These are phyloP conservation scores for Talaromyces sp. DNA, from an alignment of 2,329 filamentous ascomycete genomes.

Conservation along the genomic window DNA sequence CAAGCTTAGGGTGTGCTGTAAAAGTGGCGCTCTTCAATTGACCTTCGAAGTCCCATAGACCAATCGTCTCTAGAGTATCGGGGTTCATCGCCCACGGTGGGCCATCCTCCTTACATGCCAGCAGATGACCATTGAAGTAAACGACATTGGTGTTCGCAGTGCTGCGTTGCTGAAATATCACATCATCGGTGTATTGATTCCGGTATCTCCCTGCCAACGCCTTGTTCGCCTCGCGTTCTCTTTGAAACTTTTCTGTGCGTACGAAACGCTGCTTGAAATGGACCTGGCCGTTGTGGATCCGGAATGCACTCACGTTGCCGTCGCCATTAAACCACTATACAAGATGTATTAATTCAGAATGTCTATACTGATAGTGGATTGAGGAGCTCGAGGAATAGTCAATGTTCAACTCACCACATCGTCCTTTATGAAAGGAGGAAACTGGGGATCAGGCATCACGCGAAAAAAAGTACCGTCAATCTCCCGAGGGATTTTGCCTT, in stretches of 20 bases:
- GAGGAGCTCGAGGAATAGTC: no score
- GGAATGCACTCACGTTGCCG: conserved; percentile 44
- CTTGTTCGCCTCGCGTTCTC: conserved; percentile 41
- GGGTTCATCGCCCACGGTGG: conserved; percentile 56
- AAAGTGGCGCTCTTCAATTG: conserved; percentile 53
- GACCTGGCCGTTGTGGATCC: conserved; percentile 36
- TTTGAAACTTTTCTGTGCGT: conserved; percentile 44
- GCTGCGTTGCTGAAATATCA: conserved; percentile 5
- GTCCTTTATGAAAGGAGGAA: conserved; percentile 37
- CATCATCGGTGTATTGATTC: conserved; percentile 28
- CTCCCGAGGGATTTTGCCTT: conserved; percentile 47
- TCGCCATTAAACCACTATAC: conserved; percentile 47
- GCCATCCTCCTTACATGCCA: conserved; percentile 55
- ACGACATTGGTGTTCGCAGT: conserved; percentile 63
- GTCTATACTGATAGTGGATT: neutral
- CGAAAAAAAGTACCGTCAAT: conserved; percentile 55
- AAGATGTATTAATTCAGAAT: neutral
- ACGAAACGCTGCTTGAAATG: conserved; percentile 44
- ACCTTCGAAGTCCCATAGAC: conserved; percentile 55
- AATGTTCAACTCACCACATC: conserved; percentile 24
- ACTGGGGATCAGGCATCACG: conserved; percentile 54
- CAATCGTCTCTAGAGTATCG: conserved; percentile 54
- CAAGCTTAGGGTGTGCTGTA: conserved; percentile 58
- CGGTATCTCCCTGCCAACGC: conserved; percentile 43
- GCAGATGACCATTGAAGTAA: conserved; percentile 56